Evolutionary conservation across 2,329 filamentous ascomycete species (phyloP).

Genomic region (Nigrospora oryzae): DNA sequence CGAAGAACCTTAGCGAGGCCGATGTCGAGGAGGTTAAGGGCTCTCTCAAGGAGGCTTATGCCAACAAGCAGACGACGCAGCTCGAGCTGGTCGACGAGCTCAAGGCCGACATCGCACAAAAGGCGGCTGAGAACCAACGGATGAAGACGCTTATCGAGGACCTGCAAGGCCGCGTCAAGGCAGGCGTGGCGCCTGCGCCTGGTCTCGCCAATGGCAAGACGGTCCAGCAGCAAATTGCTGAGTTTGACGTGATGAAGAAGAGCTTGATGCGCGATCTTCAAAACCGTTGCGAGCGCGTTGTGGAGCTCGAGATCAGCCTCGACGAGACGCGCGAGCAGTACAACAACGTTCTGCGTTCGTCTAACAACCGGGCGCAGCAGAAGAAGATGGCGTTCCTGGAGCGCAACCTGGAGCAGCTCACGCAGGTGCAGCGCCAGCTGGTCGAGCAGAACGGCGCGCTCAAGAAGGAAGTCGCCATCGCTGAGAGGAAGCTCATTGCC

Average conservation of each 20-base stretch:
- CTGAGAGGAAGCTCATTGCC: constrained; percentile 92
- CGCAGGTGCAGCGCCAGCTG: constrained; percentile 91
- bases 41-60: constrained; percentile 67
- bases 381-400: constrained; percentile 99
- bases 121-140: constrained; percentile 73
- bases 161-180: constrained; percentile 65
- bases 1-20: constrained; percentile 66
- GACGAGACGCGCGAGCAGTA: constrained; percentile 98
- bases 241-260: constrained; percentile 99
- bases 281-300: constrained; percentile 95
- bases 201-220: constrained; percentile 78
- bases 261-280: constrained; percentile 97
- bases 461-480: constrained; percentile 99
- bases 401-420: constrained; percentile 94
- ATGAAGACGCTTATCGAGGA: constrained; percentile 76
- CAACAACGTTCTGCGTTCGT: constrained; percentile 93
- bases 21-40: constrained; percentile 82
- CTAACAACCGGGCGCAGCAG: constrained; percentile 96
- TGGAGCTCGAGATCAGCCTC: constrained; percentile 94
- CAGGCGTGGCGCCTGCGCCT: constrained; percentile 39
- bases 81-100: constrained; percentile 68
- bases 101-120: constrained; percentile 65
- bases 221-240: constrained; percentile 93
- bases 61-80: constrained; percentile 66
- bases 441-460: constrained; percentile 95